A percentile compares a stretch with the other conserved stretches of the same genome.
Evolutionary conservation across 495 filamentous ascomycete species (phyloP).

Genomic region (Neurospora intermedia): DNA sequence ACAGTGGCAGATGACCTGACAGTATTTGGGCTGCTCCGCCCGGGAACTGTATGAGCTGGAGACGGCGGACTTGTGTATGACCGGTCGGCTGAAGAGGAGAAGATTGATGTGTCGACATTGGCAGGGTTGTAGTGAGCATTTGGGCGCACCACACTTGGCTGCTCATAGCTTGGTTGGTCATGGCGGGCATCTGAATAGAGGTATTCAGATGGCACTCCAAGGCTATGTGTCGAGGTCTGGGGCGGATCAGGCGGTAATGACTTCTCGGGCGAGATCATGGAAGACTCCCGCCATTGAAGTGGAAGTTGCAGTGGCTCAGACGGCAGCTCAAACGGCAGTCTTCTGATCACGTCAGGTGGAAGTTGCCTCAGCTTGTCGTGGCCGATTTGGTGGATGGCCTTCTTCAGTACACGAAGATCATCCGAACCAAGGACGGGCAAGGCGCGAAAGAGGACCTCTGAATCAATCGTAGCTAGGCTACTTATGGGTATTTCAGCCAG

Average conservation of each 20-base stretch:
- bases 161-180: not conserved
- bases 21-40: not conserved
- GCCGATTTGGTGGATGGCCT: not conserved
- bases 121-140: not conserved
- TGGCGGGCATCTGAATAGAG: not conserved
- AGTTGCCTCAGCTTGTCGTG: not conserved
- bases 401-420: not conserved
- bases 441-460: not conserved
- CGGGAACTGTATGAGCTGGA: not conserved
- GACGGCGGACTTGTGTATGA: not conserved
- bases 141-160: not conserved
- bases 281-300: not conserved
- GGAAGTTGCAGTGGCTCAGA: not conserved
- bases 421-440: not conserved
- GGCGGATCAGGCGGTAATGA: not conserved
- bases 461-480: not conserved
- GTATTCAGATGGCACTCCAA: not conserved
- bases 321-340: not conserved
- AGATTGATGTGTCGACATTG: not conserved
- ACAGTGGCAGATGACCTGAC: not conserved
- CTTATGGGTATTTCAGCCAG: not conserved
- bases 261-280: not conserved
- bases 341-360: not conserved
- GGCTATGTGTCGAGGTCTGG: not conserved
- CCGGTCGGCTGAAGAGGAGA: not conserved